Evolutionary conservation across 108 stramenopile genomes (phyloP), one percentile per base, ranked within the genome.

Genomic region (Skeletonema menzelii): DNA sequence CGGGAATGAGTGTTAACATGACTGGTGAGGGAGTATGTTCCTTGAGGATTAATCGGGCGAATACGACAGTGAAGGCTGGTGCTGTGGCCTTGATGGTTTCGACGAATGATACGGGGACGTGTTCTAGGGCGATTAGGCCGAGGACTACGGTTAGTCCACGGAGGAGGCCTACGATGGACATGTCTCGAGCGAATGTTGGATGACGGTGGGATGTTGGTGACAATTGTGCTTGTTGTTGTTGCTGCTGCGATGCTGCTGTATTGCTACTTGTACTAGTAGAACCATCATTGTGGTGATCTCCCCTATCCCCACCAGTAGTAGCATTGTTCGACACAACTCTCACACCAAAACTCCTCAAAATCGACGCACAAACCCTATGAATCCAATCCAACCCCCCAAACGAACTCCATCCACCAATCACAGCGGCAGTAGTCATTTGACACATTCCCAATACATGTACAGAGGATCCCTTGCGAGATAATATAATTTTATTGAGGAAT

Each of bases 61-160:
- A 75, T 14, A 75, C 3, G 24, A 84, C 83, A 12, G 83, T 84
- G 47, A 84, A 84, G 26, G 74, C 63, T 28, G 83, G 83, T 0
- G 83, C 79, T 24, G 83, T 80, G 56, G 83, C 75, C 56, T 84
- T 84, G 69, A 84, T 80, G 17, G 83, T 84, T 57, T 84, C 83
- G 24, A 79, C 77, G 63, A 84, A 84, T 5, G 83, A 84, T 12
- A 79, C 79, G 32, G 83, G 77, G 49, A 84, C 79, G 56, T 84
- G 83, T 32, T 74, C 66, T 0, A 84, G 64, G 27, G 83, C 77
- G 20, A 84, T 69, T 7, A 84, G 75, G 27, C 78, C 83, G 2
- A 84, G 59, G 14, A 84, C 68, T 14, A 84, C 83, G 12, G 83
- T 80, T 27, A 74, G 30, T 22, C 78, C 83, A 8, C 83, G 78